Conservation (phyloP, 345 rosid genomes). For the Populus alba region DNA sequence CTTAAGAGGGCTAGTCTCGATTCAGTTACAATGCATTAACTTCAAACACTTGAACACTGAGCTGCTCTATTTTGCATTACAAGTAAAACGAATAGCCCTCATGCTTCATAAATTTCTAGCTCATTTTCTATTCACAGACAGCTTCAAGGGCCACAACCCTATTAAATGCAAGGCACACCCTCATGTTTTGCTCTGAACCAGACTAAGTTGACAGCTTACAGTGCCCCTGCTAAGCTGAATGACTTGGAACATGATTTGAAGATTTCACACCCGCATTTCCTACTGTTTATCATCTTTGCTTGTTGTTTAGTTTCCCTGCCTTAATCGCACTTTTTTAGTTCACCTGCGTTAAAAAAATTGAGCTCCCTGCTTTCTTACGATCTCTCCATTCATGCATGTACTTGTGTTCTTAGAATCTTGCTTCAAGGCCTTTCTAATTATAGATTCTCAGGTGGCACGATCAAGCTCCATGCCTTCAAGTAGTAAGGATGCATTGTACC, state of each 20-base stretch:
- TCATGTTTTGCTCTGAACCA: not conserved
- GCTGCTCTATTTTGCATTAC: not conserved
- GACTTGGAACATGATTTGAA: not conserved
- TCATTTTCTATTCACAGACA: not conserved
- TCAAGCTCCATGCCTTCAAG: slow-evolving; percentile 65
- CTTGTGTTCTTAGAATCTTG: not conserved
- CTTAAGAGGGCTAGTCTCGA: not conserved
- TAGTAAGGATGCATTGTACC: slow-evolving; percentile 60
- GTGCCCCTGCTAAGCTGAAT: not conserved
- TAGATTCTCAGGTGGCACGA: slow-evolving; percentile 54
- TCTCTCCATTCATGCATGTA: not conserved
- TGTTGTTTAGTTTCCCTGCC: not conserved
- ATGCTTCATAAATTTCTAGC: not conserved
- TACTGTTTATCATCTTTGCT: not conserved
- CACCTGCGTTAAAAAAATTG: not conserved
- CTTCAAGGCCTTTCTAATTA: not conserved
- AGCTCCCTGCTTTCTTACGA: not conserved
- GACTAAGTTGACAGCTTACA: not conserved
- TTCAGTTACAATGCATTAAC: not conserved
- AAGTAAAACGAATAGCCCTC: not conserved
- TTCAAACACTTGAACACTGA: not conserved
- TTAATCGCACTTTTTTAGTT: not conserved
- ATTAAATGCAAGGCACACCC: not conserved
- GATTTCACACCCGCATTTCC: not conserved
- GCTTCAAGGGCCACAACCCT: not conserved